These are phyloP conservation scores for Diplodia seriata DNA, from an alignment of 2,329 filamentous ascomycete genomes.

Conservation along the genomic window DNA sequence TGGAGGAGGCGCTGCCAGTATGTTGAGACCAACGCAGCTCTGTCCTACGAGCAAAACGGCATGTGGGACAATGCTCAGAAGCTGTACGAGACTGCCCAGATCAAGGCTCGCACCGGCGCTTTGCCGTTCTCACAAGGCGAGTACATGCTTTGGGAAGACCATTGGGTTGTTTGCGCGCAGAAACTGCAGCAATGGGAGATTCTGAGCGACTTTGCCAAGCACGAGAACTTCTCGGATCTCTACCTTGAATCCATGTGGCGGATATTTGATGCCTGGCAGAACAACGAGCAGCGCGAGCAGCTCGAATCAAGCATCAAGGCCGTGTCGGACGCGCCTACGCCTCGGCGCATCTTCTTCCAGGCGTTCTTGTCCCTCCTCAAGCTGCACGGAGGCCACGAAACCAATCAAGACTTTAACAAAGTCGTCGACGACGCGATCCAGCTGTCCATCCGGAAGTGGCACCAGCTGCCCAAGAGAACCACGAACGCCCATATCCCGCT, in stretches of 20 bases:
- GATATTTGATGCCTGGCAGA: constrained; percentile 93
- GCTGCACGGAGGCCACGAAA: constrained; percentile 87
- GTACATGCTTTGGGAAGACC: constrained; percentile 99
- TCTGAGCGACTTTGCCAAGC: constrained; percentile 94
- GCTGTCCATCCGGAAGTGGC: constrained; percentile 96
- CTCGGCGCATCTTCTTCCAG: constrained; percentile 93
- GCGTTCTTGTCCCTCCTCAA: constrained; percentile 97
- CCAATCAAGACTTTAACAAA: constrained; percentile 79
- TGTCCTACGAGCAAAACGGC: constrained; percentile 98
- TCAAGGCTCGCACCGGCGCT: constrained; percentile 95
- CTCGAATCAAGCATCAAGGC: constrained; percentile 94
- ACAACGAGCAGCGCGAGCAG: constrained; percentile 82
- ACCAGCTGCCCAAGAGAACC: constrained; percentile 91
- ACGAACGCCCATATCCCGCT: constrained; percentile 96
- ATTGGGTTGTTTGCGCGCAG: constrained; percentile 96
- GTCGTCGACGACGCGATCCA: constrained; percentile 97
- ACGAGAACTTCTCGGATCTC: constrained; percentile 97
- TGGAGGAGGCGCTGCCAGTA: constrained; percentile 96
- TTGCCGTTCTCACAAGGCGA: constrained; percentile 95
- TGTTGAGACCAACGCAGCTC: constrained; percentile 93
- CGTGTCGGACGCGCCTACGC: constrained; percentile 95
- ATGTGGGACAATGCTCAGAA: constrained; percentile 99
- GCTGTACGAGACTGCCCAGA: constrained; percentile 94
- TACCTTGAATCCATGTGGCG: constrained; percentile 95
- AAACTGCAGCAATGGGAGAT: constrained; percentile 99